These are phyloP conservation scores for Penicillium sp. DNA, from an alignment of 2,329 filamentous ascomycete genomes.

Conservation along the genomic window DNA sequence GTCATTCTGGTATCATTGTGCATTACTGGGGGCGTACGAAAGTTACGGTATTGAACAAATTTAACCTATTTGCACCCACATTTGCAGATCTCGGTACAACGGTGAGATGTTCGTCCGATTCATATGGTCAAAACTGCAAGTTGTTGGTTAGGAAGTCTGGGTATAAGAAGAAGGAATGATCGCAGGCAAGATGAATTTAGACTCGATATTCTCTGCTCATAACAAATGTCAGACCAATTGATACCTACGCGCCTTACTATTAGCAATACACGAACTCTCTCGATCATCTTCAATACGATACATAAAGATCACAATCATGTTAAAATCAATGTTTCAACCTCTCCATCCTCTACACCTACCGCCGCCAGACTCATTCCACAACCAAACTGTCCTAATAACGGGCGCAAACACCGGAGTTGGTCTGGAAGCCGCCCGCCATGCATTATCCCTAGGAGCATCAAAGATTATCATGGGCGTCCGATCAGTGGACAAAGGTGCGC, in stretches of 20 bases:
- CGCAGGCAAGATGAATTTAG: not conserved
- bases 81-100: not conserved
- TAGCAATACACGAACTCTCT: too few relatives aligned
- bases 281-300: too few relatives aligned
- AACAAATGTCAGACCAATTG: not conserved
- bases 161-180: not conserved
- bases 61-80: not conserved
- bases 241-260: not conserved
- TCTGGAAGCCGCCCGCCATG: slow-evolving; percentile 5
- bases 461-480: slow-evolving; percentile 36
- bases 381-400: slow-evolving; percentile 13
- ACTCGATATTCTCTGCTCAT: not conserved
- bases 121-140: too few relatives aligned
- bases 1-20: not conserved
- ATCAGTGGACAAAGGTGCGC: slow-evolving; percentile 39
- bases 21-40: not conserved
- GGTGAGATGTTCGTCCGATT: not conserved
- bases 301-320: not conserved
- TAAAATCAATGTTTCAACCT: slow-evolving; percentile 8
- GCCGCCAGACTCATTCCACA: not conserved
- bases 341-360: slow-evolving; percentile 4
- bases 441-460: slow-evolving; percentile 10
- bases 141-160: too few relatives aligned
- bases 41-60: not conserved
- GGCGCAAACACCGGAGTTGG: slow-evolving; percentile 15